Percentiles rank a stretch among this genome's conserved stretches.
Conservation (phyloP, 2,329 filamentous ascomycete species). For the Xylaria sp. region DNA sequence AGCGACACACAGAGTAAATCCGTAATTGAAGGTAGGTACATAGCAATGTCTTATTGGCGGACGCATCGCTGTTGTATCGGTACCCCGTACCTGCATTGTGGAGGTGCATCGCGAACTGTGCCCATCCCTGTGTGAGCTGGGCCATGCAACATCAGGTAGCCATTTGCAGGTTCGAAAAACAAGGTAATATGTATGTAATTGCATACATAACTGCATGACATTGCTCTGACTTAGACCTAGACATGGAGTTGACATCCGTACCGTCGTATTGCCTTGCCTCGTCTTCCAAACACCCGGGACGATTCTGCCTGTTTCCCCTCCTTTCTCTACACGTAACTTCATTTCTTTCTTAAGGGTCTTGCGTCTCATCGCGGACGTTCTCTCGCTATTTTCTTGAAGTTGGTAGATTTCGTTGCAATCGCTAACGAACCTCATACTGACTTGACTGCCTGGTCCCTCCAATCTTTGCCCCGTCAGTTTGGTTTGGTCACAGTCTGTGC, state of each 20-base stretch:
- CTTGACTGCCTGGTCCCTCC: too few species aligned
- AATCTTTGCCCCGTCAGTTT: too few species aligned
- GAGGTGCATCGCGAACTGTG: background rate
- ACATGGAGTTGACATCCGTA: background rate
- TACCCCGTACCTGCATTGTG: background rate
- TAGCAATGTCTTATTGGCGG: background rate
- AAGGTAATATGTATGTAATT: background rate
- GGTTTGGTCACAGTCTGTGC: too few species aligned
- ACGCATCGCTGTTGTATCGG: background rate
- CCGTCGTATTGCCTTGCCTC: conserved; percentile 1
- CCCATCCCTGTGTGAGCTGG: background rate
- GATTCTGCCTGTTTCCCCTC: background rate
- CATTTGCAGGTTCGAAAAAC: background rate
- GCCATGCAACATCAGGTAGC: background rate
- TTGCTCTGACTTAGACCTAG: background rate
- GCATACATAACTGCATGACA: background rate
- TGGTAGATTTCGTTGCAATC: too few species aligned
- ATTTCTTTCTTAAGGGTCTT: background rate
- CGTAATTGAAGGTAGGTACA: background rate
- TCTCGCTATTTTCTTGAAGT: conserved; percentile 5
- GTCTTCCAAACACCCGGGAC: conserved; percentile 11
- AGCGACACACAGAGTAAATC: background rate
- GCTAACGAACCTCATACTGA: too few species aligned
- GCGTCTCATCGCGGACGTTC: conserved; percentile 9
- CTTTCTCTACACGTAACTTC: conserved; percentile 2